phyloP scores from a whole-genome alignment of 2,329 filamentous ascomycete genomes.

The Colletotrichum godetiae region DNA sequence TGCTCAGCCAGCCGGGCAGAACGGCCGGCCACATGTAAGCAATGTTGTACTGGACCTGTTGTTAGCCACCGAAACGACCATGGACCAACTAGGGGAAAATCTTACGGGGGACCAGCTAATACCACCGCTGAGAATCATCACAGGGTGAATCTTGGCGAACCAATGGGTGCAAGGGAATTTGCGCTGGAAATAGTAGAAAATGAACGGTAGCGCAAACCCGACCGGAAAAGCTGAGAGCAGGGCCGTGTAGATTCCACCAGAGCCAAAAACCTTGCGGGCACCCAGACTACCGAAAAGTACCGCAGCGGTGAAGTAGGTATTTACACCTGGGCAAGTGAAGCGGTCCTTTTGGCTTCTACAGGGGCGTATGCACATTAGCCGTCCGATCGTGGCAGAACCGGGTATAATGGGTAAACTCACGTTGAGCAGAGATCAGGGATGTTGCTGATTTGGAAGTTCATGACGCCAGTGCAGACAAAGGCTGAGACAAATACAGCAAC shows the following conservation, averaged over 20 bases:
- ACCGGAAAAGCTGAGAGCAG: conserved; percentile 49
- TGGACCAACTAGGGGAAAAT: not conserved
- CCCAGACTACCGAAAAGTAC: conserved; percentile 56
- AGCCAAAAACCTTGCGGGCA: conserved; percentile 50
- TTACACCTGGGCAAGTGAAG: conserved; percentile 45
- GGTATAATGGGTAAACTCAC: not conserved
- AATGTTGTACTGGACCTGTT: conserved; percentile 47
- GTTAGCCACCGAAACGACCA: not conserved
- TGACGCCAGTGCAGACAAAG: conserved; percentile 46
- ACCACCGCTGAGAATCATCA: conserved; percentile 50
- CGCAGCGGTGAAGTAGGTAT: conserved; percentile 50
- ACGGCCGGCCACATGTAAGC: conserved; percentile 57
- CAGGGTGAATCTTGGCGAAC: conserved; percentile 53
- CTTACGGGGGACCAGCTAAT: conserved; percentile 46
- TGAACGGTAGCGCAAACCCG: conserved; percentile 46
- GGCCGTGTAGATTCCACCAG: conserved; percentile 48
- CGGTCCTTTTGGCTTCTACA: conserved; percentile 36
- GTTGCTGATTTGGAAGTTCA: conserved; percentile 48
- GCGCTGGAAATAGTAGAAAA: conserved; percentile 46
- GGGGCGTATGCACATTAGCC: not conserved
- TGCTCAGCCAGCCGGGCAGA: conserved; percentile 53
- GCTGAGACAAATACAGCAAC: conserved; percentile 48
- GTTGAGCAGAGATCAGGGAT: conserved; percentile 44
- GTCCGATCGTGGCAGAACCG: too few relatives aligned
- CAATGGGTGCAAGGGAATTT: conserved; percentile 46